phyloP scores from a whole-genome alignment of 805 yeast genomes.

The Teunomyces panamensis region DNA sequence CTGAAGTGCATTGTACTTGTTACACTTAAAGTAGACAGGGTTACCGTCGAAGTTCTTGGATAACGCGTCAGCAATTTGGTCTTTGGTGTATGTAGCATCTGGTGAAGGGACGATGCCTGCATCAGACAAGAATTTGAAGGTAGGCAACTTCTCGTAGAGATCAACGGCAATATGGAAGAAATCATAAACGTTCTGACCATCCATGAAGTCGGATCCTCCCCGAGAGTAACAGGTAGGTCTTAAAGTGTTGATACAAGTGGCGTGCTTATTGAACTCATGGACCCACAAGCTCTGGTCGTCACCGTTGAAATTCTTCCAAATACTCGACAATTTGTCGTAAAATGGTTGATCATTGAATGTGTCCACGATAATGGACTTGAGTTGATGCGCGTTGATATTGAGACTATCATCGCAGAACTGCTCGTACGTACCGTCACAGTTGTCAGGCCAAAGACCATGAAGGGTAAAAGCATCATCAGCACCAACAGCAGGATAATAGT shows the following conservation, averaged over 20 bases:
- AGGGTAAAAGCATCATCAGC: constrained; percentile 70
- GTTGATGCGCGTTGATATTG: constrained; percentile 38
- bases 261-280: constrained; percentile 93
- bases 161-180: constrained; percentile 61
- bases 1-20: constrained; percentile 38
- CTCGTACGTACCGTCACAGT: constrained; percentile 77
- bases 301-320: constrained; percentile 77
- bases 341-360: constrained; percentile 49
- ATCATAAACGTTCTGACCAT: constrained; percentile 55
- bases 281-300: constrained; percentile 73
- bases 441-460: constrained; percentile 89
- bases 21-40: constrained; percentile 61
- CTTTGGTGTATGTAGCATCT: constrained; percentile 52
- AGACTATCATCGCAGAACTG: constrained; percentile 67
- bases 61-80: constrained; percentile 54
- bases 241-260: constrained; percentile 83
- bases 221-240: constrained; percentile 64
- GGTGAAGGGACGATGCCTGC: constrained; percentile 72
- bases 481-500: constrained; percentile 69
- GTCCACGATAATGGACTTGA: constrained; percentile 26
- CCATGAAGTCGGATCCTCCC: constrained; percentile 17
- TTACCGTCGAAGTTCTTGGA: constrained; percentile 47
- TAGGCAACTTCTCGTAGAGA: constrained; percentile 58
- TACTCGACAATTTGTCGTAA: constrained; percentile 50
- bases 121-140: constrained; percentile 60